A percentile compares a stretch with the other conserved stretches of the same genome.
phyloP scores from a whole-genome alignment of 345 rosid genomes.

The Gossypium bickii region DNA sequence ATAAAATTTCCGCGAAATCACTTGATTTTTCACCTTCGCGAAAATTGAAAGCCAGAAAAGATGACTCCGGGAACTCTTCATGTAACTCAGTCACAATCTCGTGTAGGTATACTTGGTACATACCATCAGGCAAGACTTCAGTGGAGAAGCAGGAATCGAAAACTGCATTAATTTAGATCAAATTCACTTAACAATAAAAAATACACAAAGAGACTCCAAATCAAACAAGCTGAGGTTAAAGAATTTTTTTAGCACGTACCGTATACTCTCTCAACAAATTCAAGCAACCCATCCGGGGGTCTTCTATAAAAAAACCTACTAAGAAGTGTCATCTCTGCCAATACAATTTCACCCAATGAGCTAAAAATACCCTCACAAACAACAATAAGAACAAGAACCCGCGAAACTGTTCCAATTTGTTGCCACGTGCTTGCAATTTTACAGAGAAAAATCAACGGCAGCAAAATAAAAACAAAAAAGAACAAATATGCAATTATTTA shows the following conservation, averaged over 20 bases:
- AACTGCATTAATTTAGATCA: constrained; percentile 41
- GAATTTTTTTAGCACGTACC: constrained; percentile 37
- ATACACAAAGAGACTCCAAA: neutral
- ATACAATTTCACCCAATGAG: constrained; percentile 20
- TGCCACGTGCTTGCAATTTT: neutral
- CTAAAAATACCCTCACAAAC: constrained; percentile 18
- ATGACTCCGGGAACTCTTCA: constrained; percentile 80
- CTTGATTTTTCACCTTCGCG: constrained; percentile 82
- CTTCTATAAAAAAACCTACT: constrained; percentile 88
- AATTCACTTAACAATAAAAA: constrained; percentile 1
- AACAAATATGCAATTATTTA: neutral
- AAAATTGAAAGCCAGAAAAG: constrained; percentile 79
- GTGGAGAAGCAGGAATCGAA: constrained; percentile 94
- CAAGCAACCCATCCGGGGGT: constrained; percentile 97
- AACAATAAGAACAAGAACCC: constrained; percentile 2
- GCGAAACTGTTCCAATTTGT: neutral
- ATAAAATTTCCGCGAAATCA: constrained; percentile 60
- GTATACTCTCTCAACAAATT: constrained; percentile 89
- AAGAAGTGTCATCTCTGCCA: constrained; percentile 60
- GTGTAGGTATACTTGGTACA: constrained; percentile 65
- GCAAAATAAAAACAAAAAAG: neutral
- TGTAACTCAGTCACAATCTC: constrained; percentile 71
- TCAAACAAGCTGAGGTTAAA: neutral
- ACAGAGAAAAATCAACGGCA: neutral
- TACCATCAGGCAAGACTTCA: constrained; percentile 66